Base-by-base conservation (phyloP, 73 alveolate species). In the Blepharisma japonicum region DNA sequence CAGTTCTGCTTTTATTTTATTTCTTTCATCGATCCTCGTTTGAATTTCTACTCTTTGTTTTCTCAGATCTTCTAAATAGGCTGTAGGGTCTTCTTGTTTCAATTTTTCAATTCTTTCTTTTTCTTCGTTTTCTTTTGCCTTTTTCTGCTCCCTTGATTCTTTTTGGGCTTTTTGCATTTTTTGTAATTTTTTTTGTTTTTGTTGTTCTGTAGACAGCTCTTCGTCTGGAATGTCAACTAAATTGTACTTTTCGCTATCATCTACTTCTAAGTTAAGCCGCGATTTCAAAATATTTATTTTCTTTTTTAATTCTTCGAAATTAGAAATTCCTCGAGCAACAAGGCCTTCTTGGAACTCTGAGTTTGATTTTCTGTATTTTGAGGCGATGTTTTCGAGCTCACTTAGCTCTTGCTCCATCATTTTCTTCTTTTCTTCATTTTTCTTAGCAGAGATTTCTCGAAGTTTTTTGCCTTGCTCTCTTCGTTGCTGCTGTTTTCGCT, bases 91-190 rank as follows among this genome's bases (percentile, higher is more conserved):
- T 6, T 86, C 86, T 49, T 81, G 56, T 82, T 86, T 91, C 76
- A 94, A 70, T 68, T 89, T 78, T 61, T 91, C 96, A 56, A 91
- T 91, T 81, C 88, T 78, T 70, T 86, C 94, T 81, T 85, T 85
- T 77, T 94, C 98, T 54, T 53, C 81, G 68, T 91, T 77, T 51
- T 85, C 89, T 56, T 83, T 71, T 68, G 80, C 86, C 56, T 87
- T 89, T 80, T 87, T 86, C 81, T 91, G 95, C 76, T 86, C 89
- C 71, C 98, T 82, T 74, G 84, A 77, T 78, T 81, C 83, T 68
- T 84, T 77, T 27, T 96, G 95, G 70, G 94, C 87, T 77, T 94
- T 94, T 79, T 94, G 96, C 97, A 94, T 94, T 81, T 94, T 94
- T 79, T 94, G 94, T 5, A 94, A 91, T 71, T 96, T 67, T 85